Evolutionary conservation across 805 yeast genomes (phyloP).

Genomic region (Blastobotrys attinorum): DNA sequence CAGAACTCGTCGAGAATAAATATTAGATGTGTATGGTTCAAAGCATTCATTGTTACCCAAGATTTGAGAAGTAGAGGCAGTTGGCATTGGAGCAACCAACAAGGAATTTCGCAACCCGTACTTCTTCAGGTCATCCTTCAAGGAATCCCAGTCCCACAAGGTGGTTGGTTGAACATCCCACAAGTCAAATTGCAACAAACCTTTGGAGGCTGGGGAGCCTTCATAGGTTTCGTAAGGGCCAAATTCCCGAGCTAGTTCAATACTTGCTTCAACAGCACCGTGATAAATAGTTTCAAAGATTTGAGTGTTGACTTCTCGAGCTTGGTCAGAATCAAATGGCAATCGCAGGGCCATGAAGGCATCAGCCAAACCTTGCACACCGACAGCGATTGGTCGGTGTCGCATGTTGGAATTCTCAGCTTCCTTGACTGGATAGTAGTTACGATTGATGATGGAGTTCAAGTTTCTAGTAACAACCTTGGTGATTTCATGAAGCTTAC

Average conservation of each 20-base stretch:
- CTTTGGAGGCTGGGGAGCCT: slow-evolving; percentile 89
- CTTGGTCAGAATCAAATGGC: slow-evolving; percentile 80
- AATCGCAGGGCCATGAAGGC: slow-evolving; percentile 68
- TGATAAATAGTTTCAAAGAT: slow-evolving; percentile 95
- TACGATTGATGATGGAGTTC: slow-evolving; percentile 76
- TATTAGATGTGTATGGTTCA: slow-evolving; percentile 91
- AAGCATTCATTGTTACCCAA: slow-evolving; percentile 92
- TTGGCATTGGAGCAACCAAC: slow-evolving; percentile 84
- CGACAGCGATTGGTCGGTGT: slow-evolving; percentile 92
- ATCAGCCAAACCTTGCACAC: slow-evolving; percentile 97
- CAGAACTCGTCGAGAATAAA: slow-evolving; percentile 81
- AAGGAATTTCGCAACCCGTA: slow-evolving; percentile 82
- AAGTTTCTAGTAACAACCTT: slow-evolving; percentile 75
- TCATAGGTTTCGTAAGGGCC: slow-evolving; percentile 68
- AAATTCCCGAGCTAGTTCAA: slow-evolving; percentile 61
- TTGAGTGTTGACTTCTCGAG: slow-evolving; percentile 66
- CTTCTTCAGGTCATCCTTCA: slow-evolving; percentile 50
- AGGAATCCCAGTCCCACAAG: slow-evolving; percentile 77
- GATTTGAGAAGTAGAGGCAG: slow-evolving; percentile 95
- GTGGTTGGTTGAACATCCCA: slow-evolving; percentile 78
- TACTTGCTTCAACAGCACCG: slow-evolving; percentile 81
- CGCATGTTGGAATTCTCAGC: slow-evolving; percentile 70
- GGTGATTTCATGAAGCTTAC: slow-evolving; percentile 62
- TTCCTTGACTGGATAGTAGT: slow-evolving; percentile 73
- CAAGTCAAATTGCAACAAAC: slow-evolving; percentile 75